Evolutionary conservation across 2,329 filamentous ascomycete species (phyloP).

Genomic region (Pseudopithomyces chartarum): DNA sequence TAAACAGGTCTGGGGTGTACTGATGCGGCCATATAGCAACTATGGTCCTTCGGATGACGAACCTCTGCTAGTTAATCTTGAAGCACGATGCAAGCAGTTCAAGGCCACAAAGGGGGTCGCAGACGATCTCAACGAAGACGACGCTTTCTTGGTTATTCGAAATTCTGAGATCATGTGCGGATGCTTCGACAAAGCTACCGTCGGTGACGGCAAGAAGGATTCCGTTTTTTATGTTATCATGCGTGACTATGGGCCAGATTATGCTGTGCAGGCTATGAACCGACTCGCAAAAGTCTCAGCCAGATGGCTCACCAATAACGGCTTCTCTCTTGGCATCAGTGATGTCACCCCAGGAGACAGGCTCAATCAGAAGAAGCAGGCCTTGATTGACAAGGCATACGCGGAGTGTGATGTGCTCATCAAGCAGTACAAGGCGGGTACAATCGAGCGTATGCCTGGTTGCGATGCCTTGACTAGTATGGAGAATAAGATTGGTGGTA

Average conservation of each 20-base stretch:
- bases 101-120: slow-evolving; percentile 67
- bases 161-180: slow-evolving; percentile 99
- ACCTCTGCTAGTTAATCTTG: slow-evolving; percentile 81
- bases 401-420: slow-evolving; percentile 83
- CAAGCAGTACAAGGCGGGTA: slow-evolving; percentile 76
- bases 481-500: slow-evolving; percentile 88
- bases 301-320: slow-evolving; percentile 83
- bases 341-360: slow-evolving; percentile 84
- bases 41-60: slow-evolving; percentile 55
- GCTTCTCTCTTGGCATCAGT: slow-evolving; percentile 94
- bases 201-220: slow-evolving; percentile 97
- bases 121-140: slow-evolving; percentile 74
- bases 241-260: slow-evolving; percentile 89
- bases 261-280: slow-evolving; percentile 91
- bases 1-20: slow-evolving; percentile 91
- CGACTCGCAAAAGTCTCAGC: slow-evolving; percentile 89
- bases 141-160: slow-evolving; percentile 88
- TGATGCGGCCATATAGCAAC: slow-evolving; percentile 87
- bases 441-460: slow-evolving; percentile 82
- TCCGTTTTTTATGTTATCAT: slow-evolving; percentile 97
- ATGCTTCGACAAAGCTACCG: slow-evolving; percentile 95
- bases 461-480: slow-evolving; percentile 91
- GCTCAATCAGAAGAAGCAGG: slow-evolving; percentile 74
- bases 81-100: slow-evolving; percentile 88
- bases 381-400: slow-evolving; percentile 79